Evolutionary conservation across 345 rosid species (phyloP).

Genomic region (Xanthoceras sorbifolium): DNA sequence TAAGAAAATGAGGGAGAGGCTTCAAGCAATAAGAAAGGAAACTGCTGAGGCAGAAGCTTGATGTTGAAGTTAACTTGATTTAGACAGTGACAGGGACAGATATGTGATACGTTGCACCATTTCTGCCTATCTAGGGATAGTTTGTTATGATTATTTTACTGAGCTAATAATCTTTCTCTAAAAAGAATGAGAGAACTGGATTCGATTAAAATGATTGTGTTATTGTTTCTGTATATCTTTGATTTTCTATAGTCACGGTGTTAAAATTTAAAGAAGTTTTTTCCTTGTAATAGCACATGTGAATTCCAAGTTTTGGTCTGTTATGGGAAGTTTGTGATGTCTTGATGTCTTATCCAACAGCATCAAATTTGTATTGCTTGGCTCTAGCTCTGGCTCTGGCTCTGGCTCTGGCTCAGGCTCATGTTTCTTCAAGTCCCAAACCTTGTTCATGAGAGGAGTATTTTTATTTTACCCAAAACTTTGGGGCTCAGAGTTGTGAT

Average conservation of each 20-base stretch:
- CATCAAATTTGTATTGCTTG: too few relatives aligned
- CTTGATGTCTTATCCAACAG: too few relatives aligned
- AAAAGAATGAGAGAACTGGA: not conserved
- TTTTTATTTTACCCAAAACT: too few relatives aligned
- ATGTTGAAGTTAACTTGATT: not conserved
- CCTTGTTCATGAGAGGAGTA: too few relatives aligned
- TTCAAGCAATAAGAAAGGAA: slow-evolving; percentile 53
- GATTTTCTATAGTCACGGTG: not conserved
- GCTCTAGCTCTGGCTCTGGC: too few relatives aligned
- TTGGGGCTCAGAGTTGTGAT: too few relatives aligned
- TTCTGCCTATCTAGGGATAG: not conserved
- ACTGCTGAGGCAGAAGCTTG: slow-evolving; percentile 32
- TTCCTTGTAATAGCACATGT: not conserved
- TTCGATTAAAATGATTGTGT: not conserved
- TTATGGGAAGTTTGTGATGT: not conserved
- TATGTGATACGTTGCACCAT: not conserved
- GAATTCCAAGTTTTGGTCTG: not conserved
- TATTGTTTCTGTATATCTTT: not conserved
- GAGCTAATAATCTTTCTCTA: not conserved
- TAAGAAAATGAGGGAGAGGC: slow-evolving; percentile 60
- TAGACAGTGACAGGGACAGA: not conserved
- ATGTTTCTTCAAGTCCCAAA: too few relatives aligned
- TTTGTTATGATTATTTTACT: not conserved
- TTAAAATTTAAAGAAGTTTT: not conserved
- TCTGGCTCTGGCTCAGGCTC: too few relatives aligned